phyloP scores from a whole-genome alignment of 2,329 filamentous ascomycete species.

The Fusarium stilboides region DNA sequence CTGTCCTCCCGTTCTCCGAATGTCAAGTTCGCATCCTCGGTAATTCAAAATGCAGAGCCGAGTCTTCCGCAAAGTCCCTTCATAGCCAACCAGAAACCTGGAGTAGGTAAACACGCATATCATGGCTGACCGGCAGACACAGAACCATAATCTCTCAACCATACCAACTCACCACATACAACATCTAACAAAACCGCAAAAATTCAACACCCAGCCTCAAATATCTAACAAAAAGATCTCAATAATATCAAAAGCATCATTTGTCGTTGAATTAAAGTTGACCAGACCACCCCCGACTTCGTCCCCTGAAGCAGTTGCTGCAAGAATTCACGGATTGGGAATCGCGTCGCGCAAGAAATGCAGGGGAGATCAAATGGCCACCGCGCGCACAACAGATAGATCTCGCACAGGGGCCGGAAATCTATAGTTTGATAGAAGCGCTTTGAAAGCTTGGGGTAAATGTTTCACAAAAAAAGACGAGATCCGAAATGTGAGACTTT shows the following conservation, averaged over 20 bases:
- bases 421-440: neutral
- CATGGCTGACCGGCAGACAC: neutral
- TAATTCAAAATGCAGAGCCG: neutral
- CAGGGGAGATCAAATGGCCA: constrained; percentile 3
- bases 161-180: constrained; percentile 1
- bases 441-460: neutral
- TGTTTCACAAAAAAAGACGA: constrained; percentile 15
- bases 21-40: constrained; percentile 11
- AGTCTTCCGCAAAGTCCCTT: constrained; percentile 1
- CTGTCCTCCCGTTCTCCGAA: constrained; percentile 11
- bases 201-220: neutral
- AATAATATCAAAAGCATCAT: neutral
- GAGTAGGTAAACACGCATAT: neutral
- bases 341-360: constrained; percentile 30
- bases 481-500: constrained; percentile 8
- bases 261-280: constrained; percentile 43
- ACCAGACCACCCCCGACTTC: constrained; percentile 15
- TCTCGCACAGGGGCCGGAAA: constrained; percentile 13
- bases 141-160: neutral
- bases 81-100: neutral
- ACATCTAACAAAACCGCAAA: neutral
- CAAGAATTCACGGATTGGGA: constrained; percentile 43
- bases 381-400: constrained; percentile 29
- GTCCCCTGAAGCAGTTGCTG: constrained; percentile 34
- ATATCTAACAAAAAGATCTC: neutral